Evolutionary conservation across 352 stramenopile genomes (phyloP), one percentile per base, ranked within the genome.

Genomic region (Albugo candida): DNA sequence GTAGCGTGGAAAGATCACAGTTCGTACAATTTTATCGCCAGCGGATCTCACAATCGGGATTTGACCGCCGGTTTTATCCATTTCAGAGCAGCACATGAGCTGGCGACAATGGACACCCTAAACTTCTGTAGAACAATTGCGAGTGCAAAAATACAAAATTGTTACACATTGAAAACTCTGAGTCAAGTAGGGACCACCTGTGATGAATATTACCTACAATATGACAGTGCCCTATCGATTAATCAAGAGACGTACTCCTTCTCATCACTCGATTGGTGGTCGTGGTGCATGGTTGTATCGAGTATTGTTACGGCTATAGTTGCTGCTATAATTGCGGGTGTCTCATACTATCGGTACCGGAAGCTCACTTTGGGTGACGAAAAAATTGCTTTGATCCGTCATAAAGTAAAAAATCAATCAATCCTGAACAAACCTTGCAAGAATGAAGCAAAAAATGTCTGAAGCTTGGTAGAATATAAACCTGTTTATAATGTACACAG

Each of bases 21-120:
- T 5, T 52, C 61, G 21, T 85, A 80, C 47, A 63, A 78, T 51
- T 86, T 87, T 19, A 53, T 91, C 12, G 70, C 76, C n/a, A 70
- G 87, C 21, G 74, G 77, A 20, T 84, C 74, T 10, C 68, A 73
- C 17, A 52, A 50, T 1, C 67, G 55, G 18, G 74, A 85, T 48
- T 70, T 80, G 59, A 69, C 61, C 13, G 53, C 70, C 4, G 74
- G 73, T 13, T 77, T 67, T 13, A 87, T 87, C 48, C 59, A 81
- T 39, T 77, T 76, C 59, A 52, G 56, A 5, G 68, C 66, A 11
- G 60, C 61, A 0, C 67, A 56, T 36, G 24, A 31, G 24, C 24
- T 31, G 24, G 24, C 24, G 24, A 31, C 24, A 10, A 31, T 8
- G 8, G 3, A 31, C 24, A 10, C 24, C 3, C 24, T 8, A 10